phyloP scores from a whole-genome alignment of 2,329 filamentous ascomycete genomes.

The Beauveria rudraprayagi region DNA sequence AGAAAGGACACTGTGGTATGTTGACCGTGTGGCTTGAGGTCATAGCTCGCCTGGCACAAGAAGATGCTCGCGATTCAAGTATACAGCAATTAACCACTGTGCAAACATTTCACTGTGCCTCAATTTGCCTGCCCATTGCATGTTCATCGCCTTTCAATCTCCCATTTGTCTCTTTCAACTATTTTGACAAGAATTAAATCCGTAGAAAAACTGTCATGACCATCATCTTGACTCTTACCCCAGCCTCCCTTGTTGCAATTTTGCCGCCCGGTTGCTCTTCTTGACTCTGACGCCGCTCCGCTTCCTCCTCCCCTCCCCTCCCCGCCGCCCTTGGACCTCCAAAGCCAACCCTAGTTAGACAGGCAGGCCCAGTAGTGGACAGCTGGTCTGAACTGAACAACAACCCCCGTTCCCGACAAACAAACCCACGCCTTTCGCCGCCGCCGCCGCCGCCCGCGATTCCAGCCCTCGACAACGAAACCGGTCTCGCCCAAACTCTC shows the following conservation, averaged over 20 bases:
- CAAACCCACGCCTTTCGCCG: neutral
- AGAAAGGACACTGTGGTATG: slow-evolving; percentile 31
- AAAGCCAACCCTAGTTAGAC: neutral
- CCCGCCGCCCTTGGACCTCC: neutral
- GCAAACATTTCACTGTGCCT: neutral
- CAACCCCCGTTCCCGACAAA: too few relatives aligned
- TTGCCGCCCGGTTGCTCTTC: neutral
- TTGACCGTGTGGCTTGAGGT: slow-evolving; percentile 18
- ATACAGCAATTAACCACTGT: neutral
- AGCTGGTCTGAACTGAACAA: slow-evolving; percentile 7
- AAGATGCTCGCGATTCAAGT: neutral
- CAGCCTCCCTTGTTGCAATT: slow-evolving; percentile 1
- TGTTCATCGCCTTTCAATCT: too few relatives aligned
- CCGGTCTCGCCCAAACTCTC: neutral
- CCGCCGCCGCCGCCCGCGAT: neutral
- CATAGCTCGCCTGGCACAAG: slow-evolving; percentile 15
- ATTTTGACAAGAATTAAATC: too few relatives aligned
- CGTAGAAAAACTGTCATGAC: neutral
- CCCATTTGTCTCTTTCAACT: too few relatives aligned
- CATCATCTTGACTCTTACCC: neutral
- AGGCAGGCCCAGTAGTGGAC: slow-evolving; percentile 8
- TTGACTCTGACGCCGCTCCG: neutral
- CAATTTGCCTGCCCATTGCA: too few relatives aligned
- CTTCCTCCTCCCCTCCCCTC: neutral
- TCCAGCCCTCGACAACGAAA: neutral